Evolutionary conservation across 306 rosid species (phyloP), one percentile per base, ranked within the genome.

Genomic region (Gastrolobium bilobum): DNA sequence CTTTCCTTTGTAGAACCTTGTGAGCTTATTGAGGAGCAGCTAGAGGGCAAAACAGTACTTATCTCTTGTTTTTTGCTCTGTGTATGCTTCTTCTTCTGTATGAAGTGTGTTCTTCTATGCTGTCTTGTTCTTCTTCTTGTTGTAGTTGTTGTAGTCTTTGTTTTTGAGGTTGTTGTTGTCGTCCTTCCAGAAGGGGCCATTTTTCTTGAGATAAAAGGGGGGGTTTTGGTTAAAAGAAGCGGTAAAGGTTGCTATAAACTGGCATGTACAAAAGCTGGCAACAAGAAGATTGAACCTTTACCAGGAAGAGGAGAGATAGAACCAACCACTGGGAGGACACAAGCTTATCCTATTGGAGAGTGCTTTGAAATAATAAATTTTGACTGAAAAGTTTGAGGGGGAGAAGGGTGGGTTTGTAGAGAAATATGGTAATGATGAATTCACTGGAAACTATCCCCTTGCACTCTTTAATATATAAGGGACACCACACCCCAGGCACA

Each of bases 111-210:
- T 80, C 64, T 81, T 70, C 65, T 67, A 0, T 48, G 67, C 14
- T 73, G 78, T 76, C 79, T 88, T 47, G 72, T 59, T 56, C 31
- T 68, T 78, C 10, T 10, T 34, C 4, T 47, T 43, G 10, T 59
- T 11, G 35, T 75, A 26, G 53, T 39, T 48, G 80, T 9, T 40
- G 35, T 30, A 26, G 56, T 42, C 50, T 11, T 75, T 50, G 54
- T 76, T 61, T 7, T n/a, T 43, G 43, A 64, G 15, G 52, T 35
- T 33, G 31, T 10, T 42, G 65, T 6, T 82, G 83, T 56, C 75
- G 77, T 87, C 13, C 82, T 90, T 75, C 71, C 85, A 13, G 87
- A 78, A 20, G 93, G 92, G 33, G 91, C 88, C 98, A 91, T 91
- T 14, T 89, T 74, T 13, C 63, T 58, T 75, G 77, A 75, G 76